These are phyloP conservation scores for Penicillium manginii DNA, from an alignment of 495 filamentous ascomycete genomes.

Conservation along the genomic window DNA sequence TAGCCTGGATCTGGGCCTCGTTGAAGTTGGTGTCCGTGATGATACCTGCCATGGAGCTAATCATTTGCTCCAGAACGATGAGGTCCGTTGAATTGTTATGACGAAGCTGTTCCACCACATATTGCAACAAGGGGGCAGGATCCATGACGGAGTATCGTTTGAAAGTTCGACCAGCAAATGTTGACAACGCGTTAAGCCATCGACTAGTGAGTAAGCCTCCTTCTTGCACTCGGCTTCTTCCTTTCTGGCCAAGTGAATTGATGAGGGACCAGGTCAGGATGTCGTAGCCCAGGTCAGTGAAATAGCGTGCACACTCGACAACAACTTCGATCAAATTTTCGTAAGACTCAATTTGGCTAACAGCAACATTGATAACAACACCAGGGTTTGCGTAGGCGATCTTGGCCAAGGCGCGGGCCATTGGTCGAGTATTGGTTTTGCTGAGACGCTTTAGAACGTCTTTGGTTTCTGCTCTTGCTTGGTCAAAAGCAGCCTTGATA, in stretches of 20 bases:
- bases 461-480: constrained; percentile 74
- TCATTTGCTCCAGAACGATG: constrained; percentile 84
- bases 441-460: constrained; percentile 83
- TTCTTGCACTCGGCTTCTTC: constrained; percentile 76
- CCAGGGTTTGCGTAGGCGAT: constrained; percentile 84
- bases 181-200: constrained; percentile 84
- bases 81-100: constrained; percentile 82
- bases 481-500: constrained; percentile 77
- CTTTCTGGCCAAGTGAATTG: constrained; percentile 73
- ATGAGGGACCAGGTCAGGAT: constrained; percentile 88
- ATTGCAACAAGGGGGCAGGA: constrained; percentile 82
- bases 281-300: constrained; percentile 90
- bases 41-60: constrained; percentile 90
- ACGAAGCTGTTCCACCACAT: constrained; percentile 81
- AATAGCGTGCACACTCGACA: constrained; percentile 90
- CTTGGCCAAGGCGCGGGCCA: constrained; percentile 86
- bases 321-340: constrained; percentile 91
- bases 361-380: constrained; percentile 84
- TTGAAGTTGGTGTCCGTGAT: constrained; percentile 82
- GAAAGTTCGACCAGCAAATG: constrained; percentile 86
- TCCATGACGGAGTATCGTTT: constrained; percentile 80
- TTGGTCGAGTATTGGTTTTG: constrained; percentile 78
- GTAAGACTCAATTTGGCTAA: constrained; percentile 87
- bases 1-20: constrained; percentile 79
- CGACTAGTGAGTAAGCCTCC: constrained; percentile 84